phyloP scores from a whole-genome alignment of 371 early-diverging fungal genomes.

The Antonospora locustae region DNA sequence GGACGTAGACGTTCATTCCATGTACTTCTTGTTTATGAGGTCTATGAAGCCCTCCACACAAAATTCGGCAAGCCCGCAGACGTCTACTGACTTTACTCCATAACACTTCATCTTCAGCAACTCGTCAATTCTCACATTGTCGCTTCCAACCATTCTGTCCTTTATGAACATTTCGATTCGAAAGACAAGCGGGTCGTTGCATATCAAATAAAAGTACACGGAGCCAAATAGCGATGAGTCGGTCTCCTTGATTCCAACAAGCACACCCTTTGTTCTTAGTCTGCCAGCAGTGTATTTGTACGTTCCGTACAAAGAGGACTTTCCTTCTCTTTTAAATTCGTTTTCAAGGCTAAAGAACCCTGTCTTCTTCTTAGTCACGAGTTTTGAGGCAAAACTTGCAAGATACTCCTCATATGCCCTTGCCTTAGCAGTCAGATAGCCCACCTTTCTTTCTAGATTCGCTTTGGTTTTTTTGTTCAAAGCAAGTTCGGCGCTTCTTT shows the following conservation, averaged over 20 bases:
- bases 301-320: constrained; percentile 80
- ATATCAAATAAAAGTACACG: constrained; percentile 36
- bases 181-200: constrained; percentile 26
- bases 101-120: constrained; percentile 31
- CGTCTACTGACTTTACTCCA: constrained; percentile 11
- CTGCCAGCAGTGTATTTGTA: constrained; percentile 83
- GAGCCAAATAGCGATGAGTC: constrained; percentile 23
- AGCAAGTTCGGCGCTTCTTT: constrained; percentile 43
- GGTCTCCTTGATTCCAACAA: constrained; percentile 51
- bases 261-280: constrained; percentile 72
- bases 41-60: constrained; percentile 28
- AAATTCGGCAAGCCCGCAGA: constrained; percentile 32
- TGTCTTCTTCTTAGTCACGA: constrained; percentile 24
- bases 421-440: constrained; percentile 62
- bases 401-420: constrained; percentile 57
- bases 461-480: constrained; percentile 46
- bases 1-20: constrained; percentile 1
- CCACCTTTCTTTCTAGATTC: constrained; percentile 58
- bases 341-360: not conserved
- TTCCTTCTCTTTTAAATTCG: constrained; percentile 55
- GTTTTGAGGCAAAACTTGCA: constrained; percentile 23
- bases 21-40: constrained; percentile 50
- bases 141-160: constrained; percentile 9
- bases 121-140: constrained; percentile 43
- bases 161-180: constrained; percentile 31